Conservation (phyloP, 1,139 yeast species). For the Candida gigantensis region DNA sequence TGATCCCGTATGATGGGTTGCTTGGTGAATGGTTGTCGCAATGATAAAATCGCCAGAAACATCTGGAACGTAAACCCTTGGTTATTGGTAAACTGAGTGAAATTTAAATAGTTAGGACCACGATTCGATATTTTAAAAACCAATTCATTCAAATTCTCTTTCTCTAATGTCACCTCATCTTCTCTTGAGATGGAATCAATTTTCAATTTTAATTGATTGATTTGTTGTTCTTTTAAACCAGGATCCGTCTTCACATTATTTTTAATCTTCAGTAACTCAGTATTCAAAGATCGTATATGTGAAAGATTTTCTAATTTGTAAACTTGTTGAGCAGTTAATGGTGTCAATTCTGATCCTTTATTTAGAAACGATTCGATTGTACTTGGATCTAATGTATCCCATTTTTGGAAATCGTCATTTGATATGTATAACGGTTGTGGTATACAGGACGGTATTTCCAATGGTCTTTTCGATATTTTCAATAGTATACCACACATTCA, state of each 20-base stretch:
- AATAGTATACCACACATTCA: slow-evolving; percentile 18
- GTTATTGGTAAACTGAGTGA: slow-evolving; percentile 17
- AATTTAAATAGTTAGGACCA: slow-evolving; percentile 53
- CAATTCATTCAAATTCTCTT: slow-evolving; percentile 18
- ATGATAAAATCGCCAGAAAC: slow-evolving; percentile 72
- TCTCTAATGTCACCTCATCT: slow-evolving; percentile 11
- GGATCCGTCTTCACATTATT: slow-evolving; percentile 29
- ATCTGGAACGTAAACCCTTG: slow-evolving; percentile 25
- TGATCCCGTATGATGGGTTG: slow-evolving; percentile 57
- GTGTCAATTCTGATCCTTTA: slow-evolving; percentile 17
- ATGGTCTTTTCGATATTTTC: slow-evolving; percentile 6
- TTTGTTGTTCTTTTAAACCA: slow-evolving; percentile 18
- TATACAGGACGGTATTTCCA: slow-evolving; percentile 6
- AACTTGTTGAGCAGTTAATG: slow-evolving; percentile 23
- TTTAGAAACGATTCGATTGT: slow-evolving; percentile 18
- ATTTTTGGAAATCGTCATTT: slow-evolving; percentile 9
- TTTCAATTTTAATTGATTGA: slow-evolving; percentile 17
- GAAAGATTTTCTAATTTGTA: slow-evolving; percentile 30
- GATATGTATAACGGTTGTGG: background rate
- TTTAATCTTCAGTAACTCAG: slow-evolving; percentile 24
- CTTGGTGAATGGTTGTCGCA: slow-evolving; percentile 71
- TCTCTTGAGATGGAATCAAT: slow-evolving; percentile 17
- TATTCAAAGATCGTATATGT: slow-evolving; percentile 23
- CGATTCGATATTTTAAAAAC: slow-evolving; percentile 48
- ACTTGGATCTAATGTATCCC: slow-evolving; percentile 24